phyloP scores from a whole-genome alignment of 257 asterid genomes.

The Petunia axillaris region DNA sequence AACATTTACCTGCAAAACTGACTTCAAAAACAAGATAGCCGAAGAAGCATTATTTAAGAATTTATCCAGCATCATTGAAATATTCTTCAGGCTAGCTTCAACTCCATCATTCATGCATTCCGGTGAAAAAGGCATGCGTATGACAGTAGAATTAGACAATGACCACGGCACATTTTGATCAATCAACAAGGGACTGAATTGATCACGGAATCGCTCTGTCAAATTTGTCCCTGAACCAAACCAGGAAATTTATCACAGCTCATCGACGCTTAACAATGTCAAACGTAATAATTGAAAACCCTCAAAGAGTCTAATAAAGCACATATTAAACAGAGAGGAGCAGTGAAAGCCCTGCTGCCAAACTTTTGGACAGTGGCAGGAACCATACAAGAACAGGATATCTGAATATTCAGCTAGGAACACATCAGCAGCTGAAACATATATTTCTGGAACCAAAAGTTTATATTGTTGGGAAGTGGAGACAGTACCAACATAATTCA shows the following conservation, averaged over 20 bases:
- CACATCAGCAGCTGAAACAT: neutral
- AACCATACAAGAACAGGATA: no score
- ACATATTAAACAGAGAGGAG: constrained; percentile 10
- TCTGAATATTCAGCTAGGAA: constrained; percentile 17
- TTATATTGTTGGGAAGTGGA: neutral
- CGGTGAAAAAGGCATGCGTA: constrained; percentile 91
- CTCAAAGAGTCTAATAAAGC: neutral
- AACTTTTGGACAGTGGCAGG: neutral
- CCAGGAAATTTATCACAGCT: neutral
- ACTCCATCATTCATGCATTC: constrained; percentile 61
- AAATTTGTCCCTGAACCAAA: constrained; percentile 75
- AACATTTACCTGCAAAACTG: constrained; percentile 71
- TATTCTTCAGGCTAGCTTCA: constrained; percentile 52
- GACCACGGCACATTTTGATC: constrained; percentile 76
- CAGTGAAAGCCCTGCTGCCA: neutral
- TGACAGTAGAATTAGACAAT: constrained; percentile 62
- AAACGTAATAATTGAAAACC: constrained; percentile 13
- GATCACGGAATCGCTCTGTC: constrained; percentile 78
- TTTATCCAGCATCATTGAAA: constrained; percentile 55
- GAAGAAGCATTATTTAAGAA: constrained; percentile 79
- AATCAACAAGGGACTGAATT: constrained; percentile 81
- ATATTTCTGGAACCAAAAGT: constrained; percentile 4
- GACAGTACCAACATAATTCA: neutral
- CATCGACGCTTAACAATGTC: constrained; percentile 16
- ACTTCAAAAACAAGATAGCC: constrained; percentile 68